These are phyloP conservation scores for Calocybe gangraenosa DNA, from an alignment of 768 basidiomycete genomes.

Conservation along the genomic window DNA sequence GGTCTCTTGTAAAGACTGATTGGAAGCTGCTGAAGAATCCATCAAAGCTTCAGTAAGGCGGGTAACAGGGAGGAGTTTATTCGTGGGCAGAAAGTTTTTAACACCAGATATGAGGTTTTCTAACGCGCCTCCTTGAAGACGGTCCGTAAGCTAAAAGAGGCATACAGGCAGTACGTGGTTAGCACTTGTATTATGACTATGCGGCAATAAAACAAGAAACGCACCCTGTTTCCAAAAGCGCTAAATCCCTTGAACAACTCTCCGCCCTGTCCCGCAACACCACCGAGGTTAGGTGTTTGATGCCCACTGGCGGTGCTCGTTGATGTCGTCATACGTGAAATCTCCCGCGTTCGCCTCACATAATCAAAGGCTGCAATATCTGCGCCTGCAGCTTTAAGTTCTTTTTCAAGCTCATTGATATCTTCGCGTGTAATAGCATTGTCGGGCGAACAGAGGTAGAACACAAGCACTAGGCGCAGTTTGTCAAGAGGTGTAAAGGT, in stretches of 20 bases:
- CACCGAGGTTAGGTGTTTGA: slow-evolving; percentile 63
- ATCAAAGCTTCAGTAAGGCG: slow-evolving; percentile 93
- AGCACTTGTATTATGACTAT: background rate
- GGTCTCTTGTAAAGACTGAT: slow-evolving; percentile 92
- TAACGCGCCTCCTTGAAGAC: slow-evolving; percentile 91
- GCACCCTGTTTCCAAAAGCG: slow-evolving; percentile 82
- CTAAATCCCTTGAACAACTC: slow-evolving; percentile 95
- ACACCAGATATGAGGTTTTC: slow-evolving; percentile 97
- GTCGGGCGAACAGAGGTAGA: slow-evolving; percentile 86
- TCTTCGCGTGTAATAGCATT: slow-evolving; percentile 84
- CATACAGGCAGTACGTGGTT: no score
- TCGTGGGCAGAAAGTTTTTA: slow-evolving; percentile 94
- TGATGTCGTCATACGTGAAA: slow-evolving; percentile 86
- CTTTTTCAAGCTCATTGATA: slow-evolving; percentile 80
- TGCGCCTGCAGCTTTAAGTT: slow-evolving; percentile 77
- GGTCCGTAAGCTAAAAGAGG: slow-evolving; percentile 72
- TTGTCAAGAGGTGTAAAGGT: slow-evolving; percentile 77
- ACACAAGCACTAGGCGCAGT: slow-evolving; percentile 91
- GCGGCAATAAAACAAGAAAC: slow-evolving; percentile 16
- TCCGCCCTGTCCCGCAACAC: slow-evolving; percentile 61
- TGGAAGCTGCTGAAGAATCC: slow-evolving; percentile 93
- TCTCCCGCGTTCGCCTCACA: slow-evolving; percentile 86
- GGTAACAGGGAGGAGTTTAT: slow-evolving; percentile 90
- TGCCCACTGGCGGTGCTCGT: slow-evolving; percentile 50
- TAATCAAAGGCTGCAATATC: slow-evolving; percentile 86